Evolutionary conservation across 2,329 filamentous ascomycete species (phyloP).

Genomic region (Nothophoma quercina): DNA sequence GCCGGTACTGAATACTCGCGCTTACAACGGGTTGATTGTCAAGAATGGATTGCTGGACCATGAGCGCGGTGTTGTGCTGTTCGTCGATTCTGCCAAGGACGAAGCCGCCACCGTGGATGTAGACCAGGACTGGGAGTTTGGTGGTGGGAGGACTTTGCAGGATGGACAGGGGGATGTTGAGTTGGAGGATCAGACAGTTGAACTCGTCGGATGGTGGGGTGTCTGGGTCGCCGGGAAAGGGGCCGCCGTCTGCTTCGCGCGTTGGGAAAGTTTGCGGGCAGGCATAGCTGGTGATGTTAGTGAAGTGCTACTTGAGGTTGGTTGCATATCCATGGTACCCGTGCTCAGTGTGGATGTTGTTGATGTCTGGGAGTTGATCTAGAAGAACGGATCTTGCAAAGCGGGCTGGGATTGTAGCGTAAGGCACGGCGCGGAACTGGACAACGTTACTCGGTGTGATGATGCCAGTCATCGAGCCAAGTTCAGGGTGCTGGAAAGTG

Average conservation of each 20-base stretch:
- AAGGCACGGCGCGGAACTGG: conserved; percentile 35
- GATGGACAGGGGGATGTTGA: conserved; percentile 30
- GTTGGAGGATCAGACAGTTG: conserved; percentile 29
- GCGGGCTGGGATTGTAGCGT: conserved; percentile 29
- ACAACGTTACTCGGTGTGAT: conserved; percentile 31
- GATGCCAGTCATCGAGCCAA: conserved; percentile 30
- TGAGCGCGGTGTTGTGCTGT: conserved; percentile 32
- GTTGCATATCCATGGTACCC: conserved; percentile 17
- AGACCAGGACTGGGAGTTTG: conserved; percentile 58
- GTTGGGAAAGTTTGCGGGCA: conserved; percentile 26
- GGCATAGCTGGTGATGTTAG: conserved; percentile 20
- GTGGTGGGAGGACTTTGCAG: conserved; percentile 9
- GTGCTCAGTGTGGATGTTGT: conserved; percentile 25
- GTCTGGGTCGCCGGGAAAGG: conserved; percentile 15
- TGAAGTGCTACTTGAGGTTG: not conserved
- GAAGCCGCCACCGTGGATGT: conserved; percentile 62
- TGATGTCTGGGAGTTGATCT: conserved; percentile 2
- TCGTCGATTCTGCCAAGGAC: conserved; percentile 45
- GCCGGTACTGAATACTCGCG: conserved; percentile 35
- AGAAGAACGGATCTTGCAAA: conserved; percentile 30
- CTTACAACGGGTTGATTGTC: conserved; percentile 26
- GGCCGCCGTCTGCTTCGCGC: conserved; percentile 21
- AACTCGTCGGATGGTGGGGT: conserved; percentile 20
- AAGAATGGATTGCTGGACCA: conserved; percentile 33
- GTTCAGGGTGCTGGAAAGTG: conserved; percentile 23